Percentiles rank a stretch among this genome's conserved stretches.
Conservation (phyloP, 75 land plant genomes). For the Sequoiadendron giganteum region DNA sequence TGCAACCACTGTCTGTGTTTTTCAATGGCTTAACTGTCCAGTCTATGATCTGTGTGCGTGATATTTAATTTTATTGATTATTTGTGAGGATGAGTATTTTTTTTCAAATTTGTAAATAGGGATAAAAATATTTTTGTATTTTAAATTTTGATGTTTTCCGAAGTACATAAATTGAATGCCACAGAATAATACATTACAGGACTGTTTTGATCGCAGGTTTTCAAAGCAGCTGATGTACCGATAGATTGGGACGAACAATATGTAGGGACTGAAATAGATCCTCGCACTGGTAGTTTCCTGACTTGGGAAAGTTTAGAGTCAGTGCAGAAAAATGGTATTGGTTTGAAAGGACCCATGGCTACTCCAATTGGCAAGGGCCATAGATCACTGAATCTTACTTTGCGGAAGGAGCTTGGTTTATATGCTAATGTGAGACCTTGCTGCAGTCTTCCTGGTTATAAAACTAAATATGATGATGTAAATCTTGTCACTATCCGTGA, state of each 20-base stretch:
- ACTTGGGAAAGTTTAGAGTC: constrained; percentile 98
- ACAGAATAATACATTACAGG: not conserved
- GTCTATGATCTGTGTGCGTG: no score
- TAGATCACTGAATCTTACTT: constrained; percentile 89
- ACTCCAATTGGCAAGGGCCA: constrained; percentile 98
- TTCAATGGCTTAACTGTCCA: no score
- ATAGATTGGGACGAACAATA: constrained; percentile 94
- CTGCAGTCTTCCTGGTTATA: constrained; percentile 93
- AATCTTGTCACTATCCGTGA: constrained; percentile 94
- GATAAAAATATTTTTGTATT: not conserved
- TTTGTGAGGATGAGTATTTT: not conserved
- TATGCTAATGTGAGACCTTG: constrained; percentile 99
- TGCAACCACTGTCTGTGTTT: no score
- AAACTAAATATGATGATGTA: constrained; percentile 89
- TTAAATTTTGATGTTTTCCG: not conserved
- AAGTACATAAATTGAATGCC: not conserved
- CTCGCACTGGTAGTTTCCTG: constrained; percentile 86
- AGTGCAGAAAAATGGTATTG: constrained; percentile 75
- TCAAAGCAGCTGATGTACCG: constrained; percentile 56
- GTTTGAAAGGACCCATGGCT: constrained; percentile 97
- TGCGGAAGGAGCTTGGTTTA: constrained; percentile 89
- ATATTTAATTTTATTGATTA: not conserved
- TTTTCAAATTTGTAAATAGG: not conserved
- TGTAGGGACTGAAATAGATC: constrained; percentile 73
- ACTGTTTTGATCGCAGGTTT: constrained; percentile 36